These are phyloP conservation scores for Oxalis stricta DNA, from an alignment of 441 rosid species.

Conservation along the genomic window DNA sequence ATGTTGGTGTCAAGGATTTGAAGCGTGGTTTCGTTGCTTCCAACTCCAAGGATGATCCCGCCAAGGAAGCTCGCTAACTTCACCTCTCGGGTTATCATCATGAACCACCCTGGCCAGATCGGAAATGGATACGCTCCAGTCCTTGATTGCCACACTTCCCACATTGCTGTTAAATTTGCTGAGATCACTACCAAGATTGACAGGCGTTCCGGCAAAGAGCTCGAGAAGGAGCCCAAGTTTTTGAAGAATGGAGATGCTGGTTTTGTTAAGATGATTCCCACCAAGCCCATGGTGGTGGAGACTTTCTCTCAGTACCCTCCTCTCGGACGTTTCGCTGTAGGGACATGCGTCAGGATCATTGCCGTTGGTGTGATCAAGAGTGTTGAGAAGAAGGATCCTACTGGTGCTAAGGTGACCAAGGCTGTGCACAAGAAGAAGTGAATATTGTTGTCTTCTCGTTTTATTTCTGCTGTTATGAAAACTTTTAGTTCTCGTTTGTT, in stretches of 20 bases:
- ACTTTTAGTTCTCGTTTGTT: too few relatives aligned
- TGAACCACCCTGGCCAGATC: constrained; percentile 36
- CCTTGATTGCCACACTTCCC: constrained; percentile 31
- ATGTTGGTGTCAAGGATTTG: constrained; percentile 26
- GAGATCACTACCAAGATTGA: constrained; percentile 32
- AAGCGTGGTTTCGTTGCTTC: constrained; percentile 25
- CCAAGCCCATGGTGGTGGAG: constrained; percentile 40
- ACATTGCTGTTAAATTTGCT: constrained; percentile 27
- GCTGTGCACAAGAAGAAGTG: constrained; percentile 18
- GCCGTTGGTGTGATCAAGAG: constrained; percentile 21
- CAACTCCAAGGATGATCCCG: constrained; percentile 29
- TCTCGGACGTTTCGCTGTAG: constrained; percentile 27
- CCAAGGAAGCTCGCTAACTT: constrained; percentile 27
- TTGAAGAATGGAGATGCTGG: constrained; percentile 43
- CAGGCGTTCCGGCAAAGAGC: constrained; percentile 30
- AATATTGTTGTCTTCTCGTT: too few relatives aligned
- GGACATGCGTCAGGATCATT: constrained; percentile 32
- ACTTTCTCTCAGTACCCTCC: constrained; percentile 26
- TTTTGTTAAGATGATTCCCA: constrained; percentile 38
- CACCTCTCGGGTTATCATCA: constrained; percentile 31
- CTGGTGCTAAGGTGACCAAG: constrained; percentile 21
- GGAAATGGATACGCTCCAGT: constrained; percentile 39
- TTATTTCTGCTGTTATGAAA: too few relatives aligned
- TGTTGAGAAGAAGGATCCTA: constrained; percentile 18
- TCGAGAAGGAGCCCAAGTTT: constrained; percentile 27